Evolutionary conservation across 2,329 filamentous ascomycete species (phyloP).

Genomic region (Sclerotiophoma versabilis): DNA sequence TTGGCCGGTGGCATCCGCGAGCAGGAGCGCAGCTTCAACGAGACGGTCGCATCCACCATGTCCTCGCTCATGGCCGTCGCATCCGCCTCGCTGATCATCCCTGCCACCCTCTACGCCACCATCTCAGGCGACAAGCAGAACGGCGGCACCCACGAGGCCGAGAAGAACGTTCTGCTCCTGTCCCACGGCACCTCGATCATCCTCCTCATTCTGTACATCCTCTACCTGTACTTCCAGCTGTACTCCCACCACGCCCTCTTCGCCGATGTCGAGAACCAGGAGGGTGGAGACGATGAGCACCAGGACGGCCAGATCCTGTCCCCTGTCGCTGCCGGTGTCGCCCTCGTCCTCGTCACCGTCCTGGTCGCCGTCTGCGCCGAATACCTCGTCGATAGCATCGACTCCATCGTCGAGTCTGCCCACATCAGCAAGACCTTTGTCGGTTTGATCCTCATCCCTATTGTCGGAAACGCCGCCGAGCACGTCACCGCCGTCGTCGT

Average conservation of each 20-base stretch:
- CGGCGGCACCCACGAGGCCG: constrained; percentile 46
- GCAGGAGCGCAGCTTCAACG: constrained; percentile 66
- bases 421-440: constrained; percentile 64
- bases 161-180: constrained; percentile 58
- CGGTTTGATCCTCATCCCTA: constrained; percentile 63
- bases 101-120: constrained; percentile 60
- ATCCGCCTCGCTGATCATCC: constrained; percentile 61
- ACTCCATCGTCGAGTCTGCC: constrained; percentile 59
- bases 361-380: constrained; percentile 61
- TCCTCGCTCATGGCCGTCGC: constrained; percentile 66
- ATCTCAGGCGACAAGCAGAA: constrained; percentile 50
- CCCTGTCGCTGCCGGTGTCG: constrained; percentile 55
- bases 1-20: constrained; percentile 57
- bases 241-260: constrained; percentile 59
- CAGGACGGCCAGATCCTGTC: constrained; percentile 52
- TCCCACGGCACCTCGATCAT: constrained; percentile 63
- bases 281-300: constrained; percentile 39
- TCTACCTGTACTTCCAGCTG: constrained; percentile 64
- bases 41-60: constrained; percentile 80
- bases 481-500: constrained; percentile 63
- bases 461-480: constrained; percentile 65
- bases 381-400: constrained; percentile 62
- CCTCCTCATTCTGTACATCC: constrained; percentile 60
- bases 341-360: constrained; percentile 57
- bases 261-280: constrained; percentile 49